Evolutionary conservation across 169 alveolate genomes (phyloP), one percentile per base, ranked within the genome.

Genomic region (Cryptosporidium canis): DNA sequence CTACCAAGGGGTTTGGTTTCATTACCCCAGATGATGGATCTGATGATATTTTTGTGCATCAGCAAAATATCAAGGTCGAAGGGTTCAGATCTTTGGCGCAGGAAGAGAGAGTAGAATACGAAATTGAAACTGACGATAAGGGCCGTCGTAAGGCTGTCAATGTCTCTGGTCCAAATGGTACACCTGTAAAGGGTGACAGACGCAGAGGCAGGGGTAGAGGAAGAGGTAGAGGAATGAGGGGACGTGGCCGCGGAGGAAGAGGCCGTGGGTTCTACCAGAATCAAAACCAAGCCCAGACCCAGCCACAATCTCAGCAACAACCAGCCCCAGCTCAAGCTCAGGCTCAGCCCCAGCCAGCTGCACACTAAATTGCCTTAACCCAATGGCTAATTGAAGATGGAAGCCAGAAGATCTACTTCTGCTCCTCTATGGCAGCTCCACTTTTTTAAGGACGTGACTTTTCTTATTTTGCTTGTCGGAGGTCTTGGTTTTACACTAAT

Each of bases 121-220:
- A 87, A 41, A 87, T 93, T 27, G 92, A 91, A 56, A 64, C 92
- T 24, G 94, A 91, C 43, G 92, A 83, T 21, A 90, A 61, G 48
- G 94, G 94, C 31, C 92, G 94, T 43, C 71, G 92, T 66, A 93
- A 93, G 91, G 96, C 96, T 61, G 94, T 93, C 21, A 67, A 70
- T 61, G 96, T 93, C 53, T 92, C 95, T 44, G 96, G 96, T 7
- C 95, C 95, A 14, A 90, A 87, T 41, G 96, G 96, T 11, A 92
- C 83, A 21, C 91, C 85, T 41, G 96, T 93, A 21, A 82, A 87
- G 83, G 96, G 95, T 37, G 83, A 84, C n/a, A 55, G 45, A 41
- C 37, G 83, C 1, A 68, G 92, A 24, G 85, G 85, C 37, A 56
- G 85, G 58, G 83, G 85, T 18, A 39, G 90, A 31, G 87, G 87